Evolutionary conservation across 129 eudicot species (phyloP).

Genomic region (Calendula officinalis): DNA sequence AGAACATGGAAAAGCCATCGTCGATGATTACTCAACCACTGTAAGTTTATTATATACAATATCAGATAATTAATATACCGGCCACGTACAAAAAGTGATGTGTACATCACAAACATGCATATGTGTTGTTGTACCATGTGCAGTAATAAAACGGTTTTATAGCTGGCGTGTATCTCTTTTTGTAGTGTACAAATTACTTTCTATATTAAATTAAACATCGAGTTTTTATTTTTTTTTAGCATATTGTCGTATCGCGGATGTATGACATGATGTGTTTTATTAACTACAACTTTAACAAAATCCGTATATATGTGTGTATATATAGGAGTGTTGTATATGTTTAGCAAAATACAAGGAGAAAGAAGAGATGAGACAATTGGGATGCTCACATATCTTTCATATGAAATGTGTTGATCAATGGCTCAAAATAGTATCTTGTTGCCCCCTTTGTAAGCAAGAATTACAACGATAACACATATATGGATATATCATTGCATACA

Average conservation of each 20-base stretch:
- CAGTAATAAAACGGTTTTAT: too few species aligned
- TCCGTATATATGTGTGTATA: constrained; percentile 12
- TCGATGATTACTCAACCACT: constrained; percentile 31
- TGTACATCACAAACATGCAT: too few species aligned
- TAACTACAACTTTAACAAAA: background rate
- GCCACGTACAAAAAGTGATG: too few species aligned
- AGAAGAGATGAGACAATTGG: constrained; percentile 81
- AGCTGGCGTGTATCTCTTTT: too few species aligned
- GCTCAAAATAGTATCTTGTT: constrained; percentile 85
- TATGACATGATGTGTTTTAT: background rate
- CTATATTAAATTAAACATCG: background rate
- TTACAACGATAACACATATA: constrained; percentile 41
- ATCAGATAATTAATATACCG: too few species aligned
- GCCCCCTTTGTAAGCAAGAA: constrained; percentile 92
- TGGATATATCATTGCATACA: background rate
- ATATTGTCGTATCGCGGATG: background rate
- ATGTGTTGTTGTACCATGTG: too few species aligned
- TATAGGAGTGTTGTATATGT: constrained; percentile 94
- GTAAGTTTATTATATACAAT: constrained; percentile 41
- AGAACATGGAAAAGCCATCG: constrained; percentile 43
- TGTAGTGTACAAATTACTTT: too few species aligned
- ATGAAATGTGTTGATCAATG: constrained; percentile 95
- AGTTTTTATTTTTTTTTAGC: background rate
- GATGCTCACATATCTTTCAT: constrained; percentile 81
- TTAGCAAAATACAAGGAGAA: constrained; percentile 77